phyloP scores from a whole-genome alignment of 495 filamentous ascomycete genomes.

The Letharia columbiana region DNA sequence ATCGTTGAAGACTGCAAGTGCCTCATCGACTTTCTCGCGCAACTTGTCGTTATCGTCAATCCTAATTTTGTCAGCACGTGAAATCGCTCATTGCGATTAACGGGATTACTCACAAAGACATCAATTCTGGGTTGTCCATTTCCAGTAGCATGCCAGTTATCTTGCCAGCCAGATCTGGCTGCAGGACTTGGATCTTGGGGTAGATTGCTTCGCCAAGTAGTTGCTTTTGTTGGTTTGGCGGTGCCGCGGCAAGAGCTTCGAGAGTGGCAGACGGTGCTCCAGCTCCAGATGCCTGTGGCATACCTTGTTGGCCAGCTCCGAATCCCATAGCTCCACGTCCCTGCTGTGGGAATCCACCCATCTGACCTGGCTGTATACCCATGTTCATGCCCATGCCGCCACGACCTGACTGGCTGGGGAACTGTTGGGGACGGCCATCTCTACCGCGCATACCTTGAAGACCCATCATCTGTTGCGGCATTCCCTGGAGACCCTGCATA shows the following conservation, averaged over 20 bases:
- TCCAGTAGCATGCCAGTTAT: conserved; percentile 99
- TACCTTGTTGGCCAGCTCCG: conserved; percentile 35
- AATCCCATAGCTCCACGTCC: conserved; percentile 28
- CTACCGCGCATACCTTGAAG: conserved; percentile 62
- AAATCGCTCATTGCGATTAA: background rate
- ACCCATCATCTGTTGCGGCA: conserved; percentile 56
- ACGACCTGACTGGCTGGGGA: conserved; percentile 32
- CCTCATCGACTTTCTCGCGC: conserved; percentile 91
- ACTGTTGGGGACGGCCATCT: conserved; percentile 48
- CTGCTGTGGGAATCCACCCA: conserved; percentile 39
- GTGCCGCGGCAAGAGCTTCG: conserved; percentile 44
- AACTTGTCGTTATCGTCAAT: conserved; percentile 85
- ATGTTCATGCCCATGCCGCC: conserved; percentile 39
- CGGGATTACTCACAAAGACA: conserved; percentile 75
- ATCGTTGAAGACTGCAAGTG: conserved; percentile 92
- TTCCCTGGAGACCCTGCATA: conserved; percentile 59
- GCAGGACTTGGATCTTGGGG: conserved; percentile 89
- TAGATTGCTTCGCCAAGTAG: conserved; percentile 94
- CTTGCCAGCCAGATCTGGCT: conserved; percentile 94
- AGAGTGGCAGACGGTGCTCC: conserved; percentile 34
- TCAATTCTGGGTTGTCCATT: conserved; percentile 92
- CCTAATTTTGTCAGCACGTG: conserved; percentile 40
- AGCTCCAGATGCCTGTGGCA: conserved; percentile 25
- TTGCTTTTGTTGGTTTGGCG: conserved; percentile 83
- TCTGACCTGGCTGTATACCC: conserved; percentile 40